phyloP scores from a whole-genome alignment of 106 monocot genomes.

The Dendrobium chrysotoxum region DNA sequence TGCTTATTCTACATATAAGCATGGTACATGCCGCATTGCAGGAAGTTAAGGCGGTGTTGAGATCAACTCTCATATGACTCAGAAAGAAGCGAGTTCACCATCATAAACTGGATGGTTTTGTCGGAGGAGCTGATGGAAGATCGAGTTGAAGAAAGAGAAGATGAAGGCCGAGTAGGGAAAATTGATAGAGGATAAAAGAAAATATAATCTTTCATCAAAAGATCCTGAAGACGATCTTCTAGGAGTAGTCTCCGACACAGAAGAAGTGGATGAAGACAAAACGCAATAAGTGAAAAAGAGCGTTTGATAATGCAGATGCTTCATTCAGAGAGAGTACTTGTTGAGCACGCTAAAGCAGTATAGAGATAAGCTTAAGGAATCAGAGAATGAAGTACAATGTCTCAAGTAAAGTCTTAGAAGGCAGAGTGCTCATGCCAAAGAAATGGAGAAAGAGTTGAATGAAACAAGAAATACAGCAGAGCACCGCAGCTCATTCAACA shows the following conservation, averaged over 20 bases:
- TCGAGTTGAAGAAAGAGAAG: constrained; percentile 19
- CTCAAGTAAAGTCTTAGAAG: constrained; percentile 23
- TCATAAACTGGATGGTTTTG: constrained; percentile 93
- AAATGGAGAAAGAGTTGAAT: constrained; percentile 33
- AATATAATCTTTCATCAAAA: constrained; percentile 8
- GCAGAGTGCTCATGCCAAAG: constrained; percentile 14
- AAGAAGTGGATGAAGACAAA: constrained; percentile 8
- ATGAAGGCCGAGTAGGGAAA: constrained; percentile 4
- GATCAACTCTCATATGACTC: constrained; percentile 83
- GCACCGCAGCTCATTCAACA: too few species aligned
- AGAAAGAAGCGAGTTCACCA: constrained; percentile 84
- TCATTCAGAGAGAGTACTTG: too few species aligned
- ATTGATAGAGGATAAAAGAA: constrained; percentile 1
- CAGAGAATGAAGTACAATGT: constrained; percentile 31
- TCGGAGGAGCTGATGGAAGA: constrained; percentile 12
- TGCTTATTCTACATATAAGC: constrained; percentile 77
- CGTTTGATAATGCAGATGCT: too few species aligned
- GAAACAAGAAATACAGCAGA: constrained; percentile 21
- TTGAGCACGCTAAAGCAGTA: too few species aligned
- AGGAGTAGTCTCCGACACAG: not conserved
- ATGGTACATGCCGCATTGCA: constrained; percentile 76
- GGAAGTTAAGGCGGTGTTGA: constrained; percentile 52
- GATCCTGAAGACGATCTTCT: too few species aligned
- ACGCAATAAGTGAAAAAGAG: too few species aligned
- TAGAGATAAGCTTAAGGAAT: too few species aligned